Conservation (phyloP, 257 asterid species). For the Ophiorrhiza pumila region DNA sequence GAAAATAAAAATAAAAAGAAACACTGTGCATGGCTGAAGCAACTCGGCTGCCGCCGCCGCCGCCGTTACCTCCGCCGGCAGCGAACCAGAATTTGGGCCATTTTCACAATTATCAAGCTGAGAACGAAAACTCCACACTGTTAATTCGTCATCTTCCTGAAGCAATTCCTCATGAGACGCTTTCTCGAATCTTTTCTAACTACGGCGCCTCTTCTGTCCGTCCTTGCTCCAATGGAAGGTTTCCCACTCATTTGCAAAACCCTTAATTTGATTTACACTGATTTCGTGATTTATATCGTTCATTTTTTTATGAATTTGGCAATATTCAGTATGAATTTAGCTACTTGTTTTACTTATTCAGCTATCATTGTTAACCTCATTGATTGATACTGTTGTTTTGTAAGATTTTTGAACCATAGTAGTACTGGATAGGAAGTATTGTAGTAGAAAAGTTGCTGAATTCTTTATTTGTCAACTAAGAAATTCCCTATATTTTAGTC, state of each 20-base stretch:
- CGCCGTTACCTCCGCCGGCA: background rate
- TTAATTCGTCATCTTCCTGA: constrained; percentile 92
- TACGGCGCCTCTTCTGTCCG: constrained; percentile 83
- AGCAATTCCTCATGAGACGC: constrained; percentile 63
- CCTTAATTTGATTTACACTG: background rate
- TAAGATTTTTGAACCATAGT: no score
- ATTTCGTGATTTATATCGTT: background rate
- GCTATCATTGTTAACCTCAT: no score
- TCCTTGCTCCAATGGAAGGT: constrained; percentile 65
- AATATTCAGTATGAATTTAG: no score
- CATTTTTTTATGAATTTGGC: background rate
- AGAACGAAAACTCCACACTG: constrained; percentile 34
- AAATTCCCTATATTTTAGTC: no score
- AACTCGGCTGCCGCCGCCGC: background rate
- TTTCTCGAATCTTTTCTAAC: constrained; percentile 69
- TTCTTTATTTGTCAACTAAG: no score
- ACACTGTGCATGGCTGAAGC: background rate
- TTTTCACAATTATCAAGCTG: constrained; percentile 7
- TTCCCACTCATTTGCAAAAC: background rate
- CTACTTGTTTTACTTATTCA: no score
- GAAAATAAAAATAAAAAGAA: no score
- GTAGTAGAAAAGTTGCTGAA: no score
- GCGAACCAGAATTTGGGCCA: background rate
- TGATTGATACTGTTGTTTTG: no score
- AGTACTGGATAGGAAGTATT: no score